These are phyloP conservation scores for Turritis glabra DNA, from an alignment of 345 rosid genomes.

Conservation along the genomic window DNA sequence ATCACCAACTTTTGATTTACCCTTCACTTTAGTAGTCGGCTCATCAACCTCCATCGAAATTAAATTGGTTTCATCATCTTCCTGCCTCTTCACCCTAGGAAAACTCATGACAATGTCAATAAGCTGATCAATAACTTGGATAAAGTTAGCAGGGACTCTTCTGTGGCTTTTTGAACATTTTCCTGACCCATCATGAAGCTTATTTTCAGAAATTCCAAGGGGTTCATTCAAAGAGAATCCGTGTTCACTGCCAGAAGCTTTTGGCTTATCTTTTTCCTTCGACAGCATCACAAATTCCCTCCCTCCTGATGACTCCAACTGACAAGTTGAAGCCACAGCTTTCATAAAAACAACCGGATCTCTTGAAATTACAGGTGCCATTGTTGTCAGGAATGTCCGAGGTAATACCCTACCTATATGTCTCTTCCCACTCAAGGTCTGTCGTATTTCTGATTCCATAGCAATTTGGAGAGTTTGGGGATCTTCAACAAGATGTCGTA, in stretches of 20 bases:
- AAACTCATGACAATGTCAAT: slow-evolving; percentile 82
- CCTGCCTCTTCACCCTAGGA: slow-evolving; percentile 58
- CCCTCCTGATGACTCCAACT: slow-evolving; percentile 86
- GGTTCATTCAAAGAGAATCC: slow-evolving; percentile 62
- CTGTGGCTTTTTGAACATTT: slow-evolving; percentile 82
- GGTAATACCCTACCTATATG: slow-evolving; percentile 72
- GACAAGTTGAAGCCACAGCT: slow-evolving; percentile 80
- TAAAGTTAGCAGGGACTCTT: slow-evolving; percentile 74
- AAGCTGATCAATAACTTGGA: slow-evolving; percentile 94
- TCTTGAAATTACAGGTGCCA: slow-evolving; percentile 92
- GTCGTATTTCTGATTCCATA: slow-evolving; percentile 93
- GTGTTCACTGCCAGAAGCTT: slow-evolving; percentile 57
- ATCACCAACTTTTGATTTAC: slow-evolving; percentile 84
- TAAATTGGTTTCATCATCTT: slow-evolving; percentile 48
- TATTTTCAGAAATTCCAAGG: slow-evolving; percentile 68
- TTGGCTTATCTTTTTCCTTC: slow-evolving; percentile 81
- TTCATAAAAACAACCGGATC: slow-evolving; percentile 90
- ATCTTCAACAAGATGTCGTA: slow-evolving; percentile 94
- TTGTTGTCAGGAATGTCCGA: slow-evolving; percentile 68
- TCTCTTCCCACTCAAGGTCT: slow-evolving; percentile 71
- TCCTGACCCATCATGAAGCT: slow-evolving; percentile 71
- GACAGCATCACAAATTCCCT: slow-evolving; percentile 69
- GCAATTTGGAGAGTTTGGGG: slow-evolving; percentile 96
- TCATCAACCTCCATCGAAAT: slow-evolving; percentile 83
- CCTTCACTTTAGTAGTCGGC: slow-evolving; percentile 77